Conservation (phyloP, 2,329 filamentous ascomycete genomes). For the Cryphonectria radicalis region DNA sequence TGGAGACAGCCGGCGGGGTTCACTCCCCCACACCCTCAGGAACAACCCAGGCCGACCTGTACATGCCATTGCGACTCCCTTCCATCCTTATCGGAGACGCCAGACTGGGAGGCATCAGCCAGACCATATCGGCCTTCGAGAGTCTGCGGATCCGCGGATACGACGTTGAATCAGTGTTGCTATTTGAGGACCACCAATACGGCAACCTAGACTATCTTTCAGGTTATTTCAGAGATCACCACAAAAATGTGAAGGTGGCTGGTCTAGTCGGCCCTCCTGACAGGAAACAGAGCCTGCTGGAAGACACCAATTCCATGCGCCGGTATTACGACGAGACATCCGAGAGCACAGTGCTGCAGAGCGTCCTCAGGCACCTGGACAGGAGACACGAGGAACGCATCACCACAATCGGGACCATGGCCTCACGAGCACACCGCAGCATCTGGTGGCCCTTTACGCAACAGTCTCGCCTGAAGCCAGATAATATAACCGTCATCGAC, state of each 20-base stretch:
- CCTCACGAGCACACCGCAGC: constrained; percentile 59
- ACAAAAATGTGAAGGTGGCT: neutral
- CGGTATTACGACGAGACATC: constrained; percentile 1
- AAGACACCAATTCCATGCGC: neutral
- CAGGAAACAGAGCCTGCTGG: neutral
- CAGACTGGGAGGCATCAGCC: constrained; percentile 77
- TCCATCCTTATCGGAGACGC: constrained; percentile 76
- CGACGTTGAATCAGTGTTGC: constrained; percentile 69
- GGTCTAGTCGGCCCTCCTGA: neutral
- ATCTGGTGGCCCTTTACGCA: constrained; percentile 93
- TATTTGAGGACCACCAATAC: constrained; percentile 70
- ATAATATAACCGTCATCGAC: constrained; percentile 75
- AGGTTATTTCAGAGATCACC: constrained; percentile 64
- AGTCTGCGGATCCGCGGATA: constrained; percentile 78
- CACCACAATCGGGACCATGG: constrained; percentile 63
- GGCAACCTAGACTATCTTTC: constrained; percentile 70
- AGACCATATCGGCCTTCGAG: constrained; percentile 80
- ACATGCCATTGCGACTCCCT: constrained; percentile 72
- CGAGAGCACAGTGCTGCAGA: neutral
- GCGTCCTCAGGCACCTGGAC: constrained; percentile 55
- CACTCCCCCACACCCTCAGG: constrained; percentile 79
- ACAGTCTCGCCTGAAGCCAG: constrained; percentile 64
- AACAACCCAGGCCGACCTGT: constrained; percentile 77
- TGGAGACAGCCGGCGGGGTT: constrained; percentile 84
- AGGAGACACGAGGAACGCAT: constrained; percentile 60